These are phyloP conservation scores for Aureobasidium mangrovei DNA, from an alignment of 2,329 filamentous ascomycete species.

Conservation along the genomic window DNA sequence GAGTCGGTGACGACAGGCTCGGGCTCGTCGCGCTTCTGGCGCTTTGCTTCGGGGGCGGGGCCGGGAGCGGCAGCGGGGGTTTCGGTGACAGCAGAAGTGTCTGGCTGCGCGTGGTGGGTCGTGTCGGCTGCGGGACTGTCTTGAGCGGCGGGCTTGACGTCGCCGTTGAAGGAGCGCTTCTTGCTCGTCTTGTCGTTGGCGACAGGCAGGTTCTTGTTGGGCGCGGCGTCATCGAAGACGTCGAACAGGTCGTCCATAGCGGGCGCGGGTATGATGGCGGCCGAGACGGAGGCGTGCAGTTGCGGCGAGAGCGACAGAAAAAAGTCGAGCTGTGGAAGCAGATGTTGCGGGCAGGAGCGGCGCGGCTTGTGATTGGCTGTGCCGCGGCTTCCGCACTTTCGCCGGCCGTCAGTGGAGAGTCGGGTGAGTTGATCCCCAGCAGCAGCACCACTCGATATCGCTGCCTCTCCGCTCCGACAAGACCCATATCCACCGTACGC, in stretches of 20 bases:
- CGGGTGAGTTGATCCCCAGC: conserved; percentile 7
- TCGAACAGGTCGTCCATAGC: conserved; percentile 38
- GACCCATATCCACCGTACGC: conserved; percentile 8
- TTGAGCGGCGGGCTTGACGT: conserved; percentile 48
- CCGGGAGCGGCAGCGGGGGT: conserved; percentile 22
- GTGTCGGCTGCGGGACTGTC: neutral
- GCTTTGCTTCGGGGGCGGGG: conserved; percentile 50
- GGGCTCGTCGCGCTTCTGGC: conserved; percentile 56
- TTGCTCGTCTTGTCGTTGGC: conserved; percentile 50
- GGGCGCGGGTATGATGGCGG: neutral
- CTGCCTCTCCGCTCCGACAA: conserved; percentile 7
- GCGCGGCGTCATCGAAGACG: conserved; percentile 34
- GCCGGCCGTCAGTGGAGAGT: neutral
- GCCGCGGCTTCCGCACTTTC: conserved; percentile 10
- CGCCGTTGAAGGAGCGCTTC: conserved; percentile 79
- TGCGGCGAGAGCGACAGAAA: conserved; percentile 1
- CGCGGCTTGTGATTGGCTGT: conserved; percentile 2
- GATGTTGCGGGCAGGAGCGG: conserved; percentile 8
- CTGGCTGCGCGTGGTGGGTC: neutral
- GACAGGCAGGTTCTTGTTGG: conserved; percentile 14
- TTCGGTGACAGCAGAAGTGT: conserved; percentile 1
- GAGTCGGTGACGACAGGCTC: conserved; percentile 83
- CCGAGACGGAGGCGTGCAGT: neutral
- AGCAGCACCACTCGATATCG: conserved; percentile 10
- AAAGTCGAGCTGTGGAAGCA: conserved; percentile 11